phyloP scores from a whole-genome alignment of 2,329 filamentous ascomycete species.

The Chalaropsis ovoidea region DNA sequence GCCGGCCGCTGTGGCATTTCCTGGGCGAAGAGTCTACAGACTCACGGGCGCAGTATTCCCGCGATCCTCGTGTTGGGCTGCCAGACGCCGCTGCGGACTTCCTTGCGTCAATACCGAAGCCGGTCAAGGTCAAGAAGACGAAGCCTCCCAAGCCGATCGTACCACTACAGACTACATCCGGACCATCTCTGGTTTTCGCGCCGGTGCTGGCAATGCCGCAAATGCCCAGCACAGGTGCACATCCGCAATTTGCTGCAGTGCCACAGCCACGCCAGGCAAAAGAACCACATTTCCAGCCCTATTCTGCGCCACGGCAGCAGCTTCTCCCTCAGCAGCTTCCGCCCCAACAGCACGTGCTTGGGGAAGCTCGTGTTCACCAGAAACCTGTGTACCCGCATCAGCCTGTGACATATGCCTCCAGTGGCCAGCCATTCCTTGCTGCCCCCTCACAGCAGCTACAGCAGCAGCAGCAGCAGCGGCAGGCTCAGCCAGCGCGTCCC shows the following conservation, averaged over 20 bases:
- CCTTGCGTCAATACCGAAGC: slow-evolving; percentile 56
- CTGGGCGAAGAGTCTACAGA: slow-evolving; percentile 79
- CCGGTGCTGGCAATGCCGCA: slow-evolving; percentile 4
- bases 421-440: not conserved
- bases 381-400: not conserved
- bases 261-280: slow-evolving; percentile 9
- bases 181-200: not conserved
- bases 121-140: slow-evolving; percentile 33
- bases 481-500: not conserved
- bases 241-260: not conserved
- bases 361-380: slow-evolving; percentile 1
- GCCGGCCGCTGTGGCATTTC: slow-evolving; percentile 67
- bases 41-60: slow-evolving; percentile 81
- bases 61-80: slow-evolving; percentile 51
- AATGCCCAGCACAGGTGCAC: not conserved
- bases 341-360: not conserved
- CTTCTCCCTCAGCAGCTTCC: not conserved
- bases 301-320: not conserved
- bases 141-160: not conserved
- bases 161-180: not conserved
- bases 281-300: not conserved
- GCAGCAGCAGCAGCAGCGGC: not conserved
- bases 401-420: not conserved
- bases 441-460: slow-evolving; percentile 2
- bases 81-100: slow-evolving; percentile 64